Conservation (phyloP, 2,329 filamentous ascomycete genomes). For the Bisporella sp. region DNA sequence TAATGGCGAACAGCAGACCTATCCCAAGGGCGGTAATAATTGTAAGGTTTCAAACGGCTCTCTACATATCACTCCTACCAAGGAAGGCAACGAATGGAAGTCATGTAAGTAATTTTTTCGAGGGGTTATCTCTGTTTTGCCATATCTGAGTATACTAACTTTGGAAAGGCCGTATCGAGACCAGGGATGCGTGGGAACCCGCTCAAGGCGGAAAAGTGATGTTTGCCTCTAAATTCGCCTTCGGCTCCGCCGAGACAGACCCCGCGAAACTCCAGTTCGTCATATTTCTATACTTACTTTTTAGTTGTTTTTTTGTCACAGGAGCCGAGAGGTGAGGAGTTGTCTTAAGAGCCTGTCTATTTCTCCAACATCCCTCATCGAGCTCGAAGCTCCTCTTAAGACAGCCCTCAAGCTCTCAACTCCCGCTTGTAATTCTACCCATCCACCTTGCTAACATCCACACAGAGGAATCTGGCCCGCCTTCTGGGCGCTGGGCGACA, state of each 20-base stretch:
- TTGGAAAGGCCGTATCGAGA: slow-evolving; percentile 10
- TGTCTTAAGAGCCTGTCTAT: no score
- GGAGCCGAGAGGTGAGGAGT: no score
- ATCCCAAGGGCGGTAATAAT: slow-evolving; percentile 8
- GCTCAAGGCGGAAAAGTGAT: slow-evolving; percentile 13
- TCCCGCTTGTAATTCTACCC: no score
- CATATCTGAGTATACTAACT: no score
- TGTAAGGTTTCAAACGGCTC: slow-evolving; percentile 12
- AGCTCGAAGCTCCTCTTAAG: slow-evolving; percentile 9
- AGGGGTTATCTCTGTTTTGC: no score
- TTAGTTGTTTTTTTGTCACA: no score
- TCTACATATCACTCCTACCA: slow-evolving; percentile 14
- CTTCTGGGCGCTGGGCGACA: slow-evolving; percentile 16
- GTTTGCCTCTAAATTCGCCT: background rate
- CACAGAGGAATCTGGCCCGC: slow-evolving; percentile 19
- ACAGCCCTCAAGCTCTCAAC: no score
- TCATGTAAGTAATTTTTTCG: slow-evolving; percentile 4
- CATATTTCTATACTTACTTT: no score
- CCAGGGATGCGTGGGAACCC: slow-evolving; percentile 7
- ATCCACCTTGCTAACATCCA: background rate
- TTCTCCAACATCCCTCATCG: slow-evolving; percentile 8
- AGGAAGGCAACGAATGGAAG: slow-evolving; percentile 13
- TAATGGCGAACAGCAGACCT: slow-evolving; percentile 18
- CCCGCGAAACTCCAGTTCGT: no score
- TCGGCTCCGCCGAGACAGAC: no score